Evolutionary conservation across 2,329 filamentous ascomycete genomes (phyloP).

Genomic region (Tolypocladium tundrense): DNA sequence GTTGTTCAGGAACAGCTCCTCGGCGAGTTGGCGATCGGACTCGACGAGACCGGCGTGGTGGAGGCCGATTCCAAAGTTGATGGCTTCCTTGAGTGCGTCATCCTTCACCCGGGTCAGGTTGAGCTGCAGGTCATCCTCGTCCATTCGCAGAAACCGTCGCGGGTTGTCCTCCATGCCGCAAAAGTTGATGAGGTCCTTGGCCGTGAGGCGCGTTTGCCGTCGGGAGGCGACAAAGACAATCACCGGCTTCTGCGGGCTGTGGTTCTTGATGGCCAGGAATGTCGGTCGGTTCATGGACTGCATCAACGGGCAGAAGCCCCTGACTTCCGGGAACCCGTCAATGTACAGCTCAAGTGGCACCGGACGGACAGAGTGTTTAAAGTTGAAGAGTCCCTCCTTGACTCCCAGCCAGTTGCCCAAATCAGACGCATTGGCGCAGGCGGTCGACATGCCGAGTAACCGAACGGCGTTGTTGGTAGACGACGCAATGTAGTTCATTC

Average conservation of each 20-base stretch:
- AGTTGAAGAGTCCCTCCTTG: slow-evolving; percentile 93
- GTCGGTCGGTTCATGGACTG: slow-evolving; percentile 98
- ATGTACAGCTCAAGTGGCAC: slow-evolving; percentile 96
- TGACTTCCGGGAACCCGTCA: slow-evolving; percentile 89
- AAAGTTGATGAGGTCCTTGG: slow-evolving; percentile 91
- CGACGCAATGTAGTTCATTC: slow-evolving; percentile 97
- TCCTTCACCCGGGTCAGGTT: slow-evolving; percentile 90
- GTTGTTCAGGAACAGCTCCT: slow-evolving; percentile 93
- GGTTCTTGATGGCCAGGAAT: slow-evolving; percentile 90
- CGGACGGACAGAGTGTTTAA: slow-evolving; percentile 90
- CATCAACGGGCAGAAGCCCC: slow-evolving; percentile 96
- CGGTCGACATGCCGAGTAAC: slow-evolving; percentile 96
- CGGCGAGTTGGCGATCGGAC: slow-evolving; percentile 79
- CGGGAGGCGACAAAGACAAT: slow-evolving; percentile 97
- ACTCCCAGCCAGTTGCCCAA: slow-evolving; percentile 95
- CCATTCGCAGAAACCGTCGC: slow-evolving; percentile 84
- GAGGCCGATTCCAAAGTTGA: slow-evolving; percentile 92
- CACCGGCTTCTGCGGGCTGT: slow-evolving; percentile 92
- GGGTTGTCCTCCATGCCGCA: slow-evolving; percentile 99
- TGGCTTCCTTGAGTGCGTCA: slow-evolving; percentile 81
- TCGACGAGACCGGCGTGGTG: slow-evolving; percentile 97
- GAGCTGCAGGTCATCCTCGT: slow-evolving; percentile 82
- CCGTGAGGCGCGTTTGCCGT: slow-evolving; percentile 86
- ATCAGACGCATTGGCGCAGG: slow-evolving; percentile 90
- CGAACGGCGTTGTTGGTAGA: slow-evolving; percentile 84